Evolutionary conservation across 306 rosid species (phyloP), one percentile per base, ranked within the genome.

Genomic region (Vicia faba): DNA sequence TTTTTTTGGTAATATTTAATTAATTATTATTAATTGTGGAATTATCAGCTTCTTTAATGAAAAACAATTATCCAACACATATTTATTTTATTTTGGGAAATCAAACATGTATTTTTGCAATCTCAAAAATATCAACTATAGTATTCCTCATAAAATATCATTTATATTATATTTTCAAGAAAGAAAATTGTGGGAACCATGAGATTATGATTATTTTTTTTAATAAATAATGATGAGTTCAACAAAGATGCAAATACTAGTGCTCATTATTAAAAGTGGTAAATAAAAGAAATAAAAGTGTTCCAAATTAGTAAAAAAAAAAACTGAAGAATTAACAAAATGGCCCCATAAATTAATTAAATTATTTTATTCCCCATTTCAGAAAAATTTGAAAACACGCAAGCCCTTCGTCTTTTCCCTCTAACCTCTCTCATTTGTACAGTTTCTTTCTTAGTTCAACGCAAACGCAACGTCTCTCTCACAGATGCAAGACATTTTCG

Each of bases 401-500:
- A 4, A 61, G 79, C 84, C 77, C 84, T 82, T 85, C 79, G 76
- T 84, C 81, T 80, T 85, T 80, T 70, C 85, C 73, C 73, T 76
- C 74, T 68, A 67, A 41, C 5, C 45, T 68, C 43, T 35, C 10
- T 48, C 8, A 7, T 51, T 53, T 72, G 56, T 35, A 40, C 26
- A 57, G n/a, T 74, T 45, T 76, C 39, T 71, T 67, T 69, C 11
- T 59, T 68, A 66, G 38, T 41, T 57, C 45, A 49, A 69, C 73
- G 10, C 54, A n/a, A 66, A 57, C 83, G 61, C 79, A 72, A 70
- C 78, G 61, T 25, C 64, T 64, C 69, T 64, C 77, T 5, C 68
- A 26, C 70, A 59, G 81, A 95, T 95, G 99, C 99, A 95, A 64
- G 97, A 95, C 55, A 88, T 95, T 0, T 84, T 95, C 48, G 99